Evolutionary conservation across 768 basidiomycete genomes (phyloP).

Genomic region (Nevesoporus exiguus): DNA sequence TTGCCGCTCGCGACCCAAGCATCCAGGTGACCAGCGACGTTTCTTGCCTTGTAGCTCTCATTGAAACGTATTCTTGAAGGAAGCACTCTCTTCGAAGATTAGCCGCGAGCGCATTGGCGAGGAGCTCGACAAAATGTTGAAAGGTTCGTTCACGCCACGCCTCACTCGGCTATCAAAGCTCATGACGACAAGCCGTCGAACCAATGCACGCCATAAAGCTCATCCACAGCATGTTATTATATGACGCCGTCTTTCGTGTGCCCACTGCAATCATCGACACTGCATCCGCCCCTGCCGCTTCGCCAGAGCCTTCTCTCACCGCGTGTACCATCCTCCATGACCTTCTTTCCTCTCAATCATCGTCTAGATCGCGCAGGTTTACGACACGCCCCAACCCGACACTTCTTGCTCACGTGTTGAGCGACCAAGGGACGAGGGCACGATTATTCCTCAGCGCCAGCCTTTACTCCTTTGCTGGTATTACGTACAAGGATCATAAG

Average conservation of each 20-base stretch:
- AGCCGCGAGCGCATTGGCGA: conserved; percentile 89
- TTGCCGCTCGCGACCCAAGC: conserved; percentile 54
- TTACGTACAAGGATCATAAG: conserved; percentile 63
- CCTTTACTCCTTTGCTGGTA: conserved; percentile 63
- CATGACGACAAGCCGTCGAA: conserved; percentile 53
- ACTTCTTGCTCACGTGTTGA: conserved; percentile 33
- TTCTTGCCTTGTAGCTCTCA: background rate
- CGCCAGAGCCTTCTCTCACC: conserved; percentile 44
- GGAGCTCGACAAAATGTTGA: conserved; percentile 93
- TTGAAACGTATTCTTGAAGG: conserved; percentile 33
- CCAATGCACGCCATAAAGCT: conserved; percentile 72
- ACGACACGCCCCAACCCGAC: conserved; percentile 32
- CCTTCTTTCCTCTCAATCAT: conserved; percentile 35
- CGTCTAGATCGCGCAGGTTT: conserved; percentile 10
- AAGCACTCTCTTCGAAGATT: conserved; percentile 73
- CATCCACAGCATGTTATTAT: conserved; percentile 72
- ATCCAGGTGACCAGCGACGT: conserved; percentile 52
- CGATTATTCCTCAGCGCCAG: conserved; percentile 79
- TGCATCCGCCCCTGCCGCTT: conserved; percentile 43
- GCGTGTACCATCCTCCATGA: conserved; percentile 58
- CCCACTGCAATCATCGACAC: conserved; percentile 41
- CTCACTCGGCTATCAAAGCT: conserved; percentile 1
- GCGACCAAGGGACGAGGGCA: conserved; percentile 36
- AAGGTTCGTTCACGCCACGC: conserved; percentile 45
- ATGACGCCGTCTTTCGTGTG: conserved; percentile 61